These are phyloP conservation scores for Populus alba DNA, from an alignment of 345 rosid genomes.

Conservation along the genomic window DNA sequence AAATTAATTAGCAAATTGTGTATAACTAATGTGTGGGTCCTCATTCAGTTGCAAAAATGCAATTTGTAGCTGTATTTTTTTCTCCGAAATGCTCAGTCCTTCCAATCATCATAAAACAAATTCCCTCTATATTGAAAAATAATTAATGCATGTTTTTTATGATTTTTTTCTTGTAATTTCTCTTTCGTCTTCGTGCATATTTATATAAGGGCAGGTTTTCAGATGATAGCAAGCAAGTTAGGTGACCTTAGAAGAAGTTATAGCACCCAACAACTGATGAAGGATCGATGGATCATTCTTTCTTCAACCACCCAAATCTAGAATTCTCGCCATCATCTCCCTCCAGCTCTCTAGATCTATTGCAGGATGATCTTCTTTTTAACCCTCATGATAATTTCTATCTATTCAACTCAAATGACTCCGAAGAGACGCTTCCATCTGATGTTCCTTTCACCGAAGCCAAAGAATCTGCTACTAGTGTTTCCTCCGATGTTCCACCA, in stretches of 20 bases:
- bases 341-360: background rate
- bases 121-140: background rate
- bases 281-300: background rate
- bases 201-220: background rate
- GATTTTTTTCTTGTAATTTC: background rate
- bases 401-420: background rate
- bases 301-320: background rate
- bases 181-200: background rate
- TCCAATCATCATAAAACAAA: background rate
- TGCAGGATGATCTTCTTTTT: background rate
- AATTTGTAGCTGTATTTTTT: background rate
- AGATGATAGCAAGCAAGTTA: background rate
- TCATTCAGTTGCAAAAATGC: background rate
- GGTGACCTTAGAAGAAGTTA: background rate
- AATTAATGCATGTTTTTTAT: background rate
- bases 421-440: background rate
- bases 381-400: background rate
- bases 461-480: background rate
- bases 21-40: background rate
- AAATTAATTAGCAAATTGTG: background rate
- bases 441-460: background rate
- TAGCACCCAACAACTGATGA: background rate
- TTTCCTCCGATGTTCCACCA: background rate
- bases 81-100: background rate
- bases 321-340: background rate